A percentile compares a stretch with the other conserved stretches of the same genome.
These are phyloP conservation scores for Jacaranda copaia DNA, from an alignment of 257 asterid genomes.

Conservation along the genomic window DNA sequence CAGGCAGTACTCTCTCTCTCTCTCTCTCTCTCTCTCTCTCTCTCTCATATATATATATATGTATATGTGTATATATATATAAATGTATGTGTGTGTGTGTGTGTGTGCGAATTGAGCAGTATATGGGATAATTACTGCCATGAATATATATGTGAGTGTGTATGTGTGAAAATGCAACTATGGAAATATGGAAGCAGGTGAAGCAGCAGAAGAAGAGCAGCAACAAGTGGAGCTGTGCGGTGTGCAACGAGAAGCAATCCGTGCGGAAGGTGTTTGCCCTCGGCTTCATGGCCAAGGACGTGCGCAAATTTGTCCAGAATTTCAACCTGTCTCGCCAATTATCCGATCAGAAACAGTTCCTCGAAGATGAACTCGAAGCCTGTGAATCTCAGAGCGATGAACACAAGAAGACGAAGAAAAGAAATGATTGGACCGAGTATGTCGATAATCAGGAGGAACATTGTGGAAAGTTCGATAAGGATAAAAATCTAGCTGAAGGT, in stretches of 20 bases:
- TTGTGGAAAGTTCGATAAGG: constrained; percentile 16
- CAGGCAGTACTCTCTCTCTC: constrained; percentile 52
- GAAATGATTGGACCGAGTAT: constrained; percentile 85
- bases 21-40: constrained; percentile 12
- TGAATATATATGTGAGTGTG: neutral
- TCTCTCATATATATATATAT: no score
- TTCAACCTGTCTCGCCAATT: constrained; percentile 88
- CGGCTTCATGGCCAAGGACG: constrained; percentile 77
- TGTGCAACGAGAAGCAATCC: constrained; percentile 90
- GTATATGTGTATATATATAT: neutral
- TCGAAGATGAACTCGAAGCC: constrained; percentile 31
- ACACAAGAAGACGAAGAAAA: constrained; percentile 41
- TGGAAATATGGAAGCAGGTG: constrained; percentile 59
- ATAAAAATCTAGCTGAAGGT: constrained; percentile 43
- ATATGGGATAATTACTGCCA: neutral
- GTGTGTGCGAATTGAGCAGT: neutral
- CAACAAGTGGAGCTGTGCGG: constrained; percentile 89
- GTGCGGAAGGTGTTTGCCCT: constrained; percentile 66
- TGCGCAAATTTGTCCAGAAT: constrained; percentile 80
- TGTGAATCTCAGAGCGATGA: constrained; percentile 24
- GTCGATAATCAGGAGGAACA: constrained; percentile 51
- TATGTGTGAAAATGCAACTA: neutral
- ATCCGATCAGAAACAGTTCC: constrained; percentile 48
- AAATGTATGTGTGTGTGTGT: neutral
- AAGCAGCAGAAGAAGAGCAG: constrained; percentile 96